These are phyloP conservation scores for Sphaerulina populicola DNA, from an alignment of 2,329 filamentous ascomycete genomes.

Conservation along the genomic window DNA sequence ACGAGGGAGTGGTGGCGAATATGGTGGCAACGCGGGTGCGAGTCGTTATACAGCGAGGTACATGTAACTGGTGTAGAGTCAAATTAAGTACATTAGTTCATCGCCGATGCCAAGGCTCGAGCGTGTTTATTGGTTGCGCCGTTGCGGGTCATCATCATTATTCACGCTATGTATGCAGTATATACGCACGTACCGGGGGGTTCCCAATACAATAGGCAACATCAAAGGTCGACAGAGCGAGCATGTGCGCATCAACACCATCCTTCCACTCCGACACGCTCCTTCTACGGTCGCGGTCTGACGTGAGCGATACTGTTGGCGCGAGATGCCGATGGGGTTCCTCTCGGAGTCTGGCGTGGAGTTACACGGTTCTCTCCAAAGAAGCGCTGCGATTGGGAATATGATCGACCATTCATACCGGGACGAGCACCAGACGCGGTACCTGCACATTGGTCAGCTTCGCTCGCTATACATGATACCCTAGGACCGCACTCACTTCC, in stretches of 20 bases:
- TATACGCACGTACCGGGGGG: no score
- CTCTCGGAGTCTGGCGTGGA: conserved; percentile 24
- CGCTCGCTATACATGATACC: background rate
- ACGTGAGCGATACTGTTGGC: conserved; percentile 20
- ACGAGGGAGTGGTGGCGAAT: background rate
- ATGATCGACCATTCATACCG: conserved; percentile 19
- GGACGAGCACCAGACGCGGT: conserved; percentile 13
- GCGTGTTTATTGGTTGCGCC: no score
- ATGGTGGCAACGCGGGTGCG: background rate
- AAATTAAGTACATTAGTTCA: no score
- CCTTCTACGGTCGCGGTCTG: background rate
- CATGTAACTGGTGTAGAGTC: no score
- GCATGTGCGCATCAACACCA: no score
- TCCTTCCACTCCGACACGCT: no score
- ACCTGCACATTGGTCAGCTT: conserved; percentile 1
- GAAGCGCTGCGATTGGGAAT: conserved; percentile 25
- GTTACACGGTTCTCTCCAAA: conserved; percentile 27
- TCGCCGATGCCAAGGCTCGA: no score
- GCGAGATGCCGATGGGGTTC: conserved; percentile 24
- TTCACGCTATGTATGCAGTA: no score
- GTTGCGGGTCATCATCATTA: no score
- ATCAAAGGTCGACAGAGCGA: no score
- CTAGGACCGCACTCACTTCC: conserved; percentile 19
- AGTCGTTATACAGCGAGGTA: background rate
- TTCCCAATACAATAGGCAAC: no score